Evolutionary conservation across 352 stramenopile genomes (phyloP).

Genomic region (Globisporangium mamillatum): DNA sequence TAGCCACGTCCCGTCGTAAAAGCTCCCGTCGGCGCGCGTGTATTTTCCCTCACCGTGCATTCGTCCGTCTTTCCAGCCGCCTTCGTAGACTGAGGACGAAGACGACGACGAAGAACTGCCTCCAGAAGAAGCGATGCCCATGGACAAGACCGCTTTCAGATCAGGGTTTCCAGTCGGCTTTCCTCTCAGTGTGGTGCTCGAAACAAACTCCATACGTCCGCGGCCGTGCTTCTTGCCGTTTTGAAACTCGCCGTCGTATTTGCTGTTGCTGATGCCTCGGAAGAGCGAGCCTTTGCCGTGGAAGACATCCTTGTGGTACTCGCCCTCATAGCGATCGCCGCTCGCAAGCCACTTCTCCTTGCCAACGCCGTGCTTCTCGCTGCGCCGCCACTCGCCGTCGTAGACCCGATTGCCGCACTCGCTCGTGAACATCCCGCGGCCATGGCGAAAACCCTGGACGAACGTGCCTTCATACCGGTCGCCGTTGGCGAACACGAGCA

Average conservation of each 20-base stretch:
- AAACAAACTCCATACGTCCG: constrained; percentile 64
- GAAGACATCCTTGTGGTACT: constrained; percentile 52
- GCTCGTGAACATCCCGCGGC: constrained; percentile 51
- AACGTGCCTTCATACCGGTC: constrained; percentile 73
- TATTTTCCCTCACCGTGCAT: constrained; percentile 76
- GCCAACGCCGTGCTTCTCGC: constrained; percentile 46
- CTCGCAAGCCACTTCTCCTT: constrained; percentile 54
- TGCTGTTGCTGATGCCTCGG: constrained; percentile 34
- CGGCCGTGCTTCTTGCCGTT: constrained; percentile 47
- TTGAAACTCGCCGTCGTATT: constrained; percentile 63
- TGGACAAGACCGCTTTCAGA: constrained; percentile 10
- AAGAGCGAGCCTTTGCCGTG: constrained; percentile 54
- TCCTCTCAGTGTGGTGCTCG: background rate
- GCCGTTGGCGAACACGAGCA: constrained; percentile 58
- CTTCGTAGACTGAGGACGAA: constrained; percentile 39
- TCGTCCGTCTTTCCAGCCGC: constrained; percentile 53
- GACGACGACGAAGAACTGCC: background rate
- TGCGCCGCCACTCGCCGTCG: constrained; percentile 59
- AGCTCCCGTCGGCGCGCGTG: constrained; percentile 48
- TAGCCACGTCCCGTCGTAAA: constrained; percentile 66
- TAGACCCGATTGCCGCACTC: constrained; percentile 46
- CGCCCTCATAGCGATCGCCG: constrained; percentile 63
- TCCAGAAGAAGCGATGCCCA: background rate
- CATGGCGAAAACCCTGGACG: constrained; percentile 51
- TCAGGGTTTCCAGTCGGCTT: background rate